Evolutionary conservation across 306 rosid genomes (phyloP).

Genomic region (Vigna reflexopilosa): DNA sequence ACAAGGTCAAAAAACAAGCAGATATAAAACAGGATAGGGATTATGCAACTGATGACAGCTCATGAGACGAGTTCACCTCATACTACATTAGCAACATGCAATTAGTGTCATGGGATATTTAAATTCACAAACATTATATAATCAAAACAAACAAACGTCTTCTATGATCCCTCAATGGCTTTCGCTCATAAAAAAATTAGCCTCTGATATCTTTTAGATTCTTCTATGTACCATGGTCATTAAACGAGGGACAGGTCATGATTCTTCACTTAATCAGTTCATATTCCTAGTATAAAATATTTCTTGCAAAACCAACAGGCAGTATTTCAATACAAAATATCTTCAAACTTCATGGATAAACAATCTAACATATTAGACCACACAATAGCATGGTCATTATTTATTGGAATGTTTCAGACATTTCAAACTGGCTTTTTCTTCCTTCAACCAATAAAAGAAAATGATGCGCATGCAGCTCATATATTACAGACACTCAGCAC

Average conservation of each 20-base stretch:
- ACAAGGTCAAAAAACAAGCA: slow-evolving; percentile 26
- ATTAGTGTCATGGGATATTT: not conserved
- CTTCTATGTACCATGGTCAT: not conserved
- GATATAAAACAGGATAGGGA: not conserved
- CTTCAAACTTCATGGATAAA: not conserved
- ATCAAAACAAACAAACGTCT: not conserved
- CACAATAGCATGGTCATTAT: too few relatives aligned
- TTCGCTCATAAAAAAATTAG: not conserved
- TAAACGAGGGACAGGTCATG: not conserved
- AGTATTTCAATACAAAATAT: not conserved
- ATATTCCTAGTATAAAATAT: not conserved
- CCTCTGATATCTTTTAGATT: too few relatives aligned
- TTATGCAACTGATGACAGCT: not conserved
- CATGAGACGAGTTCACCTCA: not conserved
- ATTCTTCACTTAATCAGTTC: not conserved
- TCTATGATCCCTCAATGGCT: not conserved
- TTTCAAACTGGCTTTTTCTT: not conserved
- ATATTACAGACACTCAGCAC: not conserved
- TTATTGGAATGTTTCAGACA: not conserved
- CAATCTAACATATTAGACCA: not conserved
- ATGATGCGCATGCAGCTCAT: not conserved
- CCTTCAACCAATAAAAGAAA: not conserved
- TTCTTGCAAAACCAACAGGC: not conserved
- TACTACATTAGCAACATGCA: slow-evolving; percentile 18
- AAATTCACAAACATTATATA: not conserved